phyloP scores from a whole-genome alignment of 345 rosid species.

The Tarenaya hassleriana region DNA sequence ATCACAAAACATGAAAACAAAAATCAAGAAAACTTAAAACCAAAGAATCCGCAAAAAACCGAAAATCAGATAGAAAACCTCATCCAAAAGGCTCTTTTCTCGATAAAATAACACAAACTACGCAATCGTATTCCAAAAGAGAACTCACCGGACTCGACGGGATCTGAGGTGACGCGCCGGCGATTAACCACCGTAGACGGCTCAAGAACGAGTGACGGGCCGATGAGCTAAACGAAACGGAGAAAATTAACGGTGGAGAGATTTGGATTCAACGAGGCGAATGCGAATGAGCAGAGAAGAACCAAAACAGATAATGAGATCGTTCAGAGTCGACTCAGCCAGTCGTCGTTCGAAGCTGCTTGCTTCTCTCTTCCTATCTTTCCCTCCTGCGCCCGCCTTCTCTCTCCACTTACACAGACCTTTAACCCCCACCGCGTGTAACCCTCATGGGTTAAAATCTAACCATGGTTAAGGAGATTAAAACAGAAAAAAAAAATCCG shows the following conservation, averaged over 20 bases:
- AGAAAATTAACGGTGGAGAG: conserved; percentile 1
- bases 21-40: conserved; percentile 8
- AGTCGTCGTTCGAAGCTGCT: conserved; percentile 24
- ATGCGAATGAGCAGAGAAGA: background rate
- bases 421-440: conserved; percentile 28
- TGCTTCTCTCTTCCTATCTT: conserved; percentile 15
- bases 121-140: background rate
- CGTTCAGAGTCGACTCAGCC: conserved; percentile 28
- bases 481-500: background rate
- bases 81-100: conserved; percentile 2
- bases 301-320: conserved; percentile 7
- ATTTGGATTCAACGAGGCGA: conserved; percentile 9
- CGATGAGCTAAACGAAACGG: conserved; percentile 20
- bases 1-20: background rate
- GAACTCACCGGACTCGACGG: conserved; percentile 17
- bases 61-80: conserved; percentile 15
- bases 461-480: conserved; percentile 24
- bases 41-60: background rate
- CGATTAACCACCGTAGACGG: conserved; percentile 1
- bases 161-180: conserved; percentile 16
- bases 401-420: conserved; percentile 20
- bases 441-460: conserved; percentile 22
- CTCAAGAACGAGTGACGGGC: background rate
- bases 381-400: background rate
- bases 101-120: conserved; percentile 4